Conservation (phyloP, 1,284 basidiomycete genomes). For the Ceratobasidium sp. region DNA sequence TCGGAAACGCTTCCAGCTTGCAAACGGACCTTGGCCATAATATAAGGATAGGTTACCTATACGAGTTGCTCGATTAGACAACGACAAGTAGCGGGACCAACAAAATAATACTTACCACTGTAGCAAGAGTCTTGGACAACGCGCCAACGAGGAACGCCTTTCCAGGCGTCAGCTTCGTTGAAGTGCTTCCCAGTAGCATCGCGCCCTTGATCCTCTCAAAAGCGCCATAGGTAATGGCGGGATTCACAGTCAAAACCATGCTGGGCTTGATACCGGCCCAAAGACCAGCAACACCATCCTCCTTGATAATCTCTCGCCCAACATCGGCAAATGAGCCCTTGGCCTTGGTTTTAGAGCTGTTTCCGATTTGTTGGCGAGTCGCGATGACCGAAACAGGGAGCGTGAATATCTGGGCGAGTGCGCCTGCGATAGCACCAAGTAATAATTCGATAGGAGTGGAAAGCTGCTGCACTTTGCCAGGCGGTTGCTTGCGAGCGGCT, state of each 20-base stretch:
- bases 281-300: constrained; percentile 89
- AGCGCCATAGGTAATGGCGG: constrained; percentile 97
- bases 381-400: constrained; percentile 98
- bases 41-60: constrained; percentile 89
- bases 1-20: constrained; percentile 68
- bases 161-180: constrained; percentile 73
- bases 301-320: constrained; percentile 85
- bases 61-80: background rate
- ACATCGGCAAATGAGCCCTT: constrained; percentile 77
- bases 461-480: constrained; percentile 63
- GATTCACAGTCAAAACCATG: constrained; percentile 93
- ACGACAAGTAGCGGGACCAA: background rate
- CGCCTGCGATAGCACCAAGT: constrained; percentile 91
- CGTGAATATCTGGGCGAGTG: constrained; percentile 96
- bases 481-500: constrained; percentile 60
- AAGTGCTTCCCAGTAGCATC: constrained; percentile 57
- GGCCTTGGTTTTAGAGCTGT: constrained; percentile 43
- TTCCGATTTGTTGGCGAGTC: constrained; percentile 91
- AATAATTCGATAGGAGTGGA: constrained; percentile 84
- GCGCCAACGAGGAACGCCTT: constrained; percentile 91
- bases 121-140: constrained; percentile 93
- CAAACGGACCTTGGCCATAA: constrained; percentile 97
- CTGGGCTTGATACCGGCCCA: constrained; percentile 96
- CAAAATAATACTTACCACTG: constrained; percentile 68
- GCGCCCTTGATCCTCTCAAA: constrained; percentile 90